Conservation (phyloP, 176 grass and related monocot genomes). For the Oropetium thomaeum region DNA sequence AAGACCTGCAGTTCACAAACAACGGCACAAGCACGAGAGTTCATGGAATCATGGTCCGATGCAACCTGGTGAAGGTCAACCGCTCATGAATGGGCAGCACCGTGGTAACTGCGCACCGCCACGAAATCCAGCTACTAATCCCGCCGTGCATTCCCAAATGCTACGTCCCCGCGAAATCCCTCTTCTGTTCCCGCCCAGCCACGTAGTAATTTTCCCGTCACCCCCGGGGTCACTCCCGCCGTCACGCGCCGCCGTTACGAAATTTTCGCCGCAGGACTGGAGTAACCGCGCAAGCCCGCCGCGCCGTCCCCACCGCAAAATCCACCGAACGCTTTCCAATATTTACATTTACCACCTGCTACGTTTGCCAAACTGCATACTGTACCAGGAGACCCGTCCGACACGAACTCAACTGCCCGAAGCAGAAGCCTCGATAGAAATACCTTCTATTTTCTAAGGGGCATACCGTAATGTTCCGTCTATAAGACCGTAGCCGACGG, state of each 20-base stretch:
- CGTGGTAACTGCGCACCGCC: background rate
- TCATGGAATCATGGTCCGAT: no score
- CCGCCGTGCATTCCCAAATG: background rate
- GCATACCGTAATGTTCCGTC: fast-evolving
- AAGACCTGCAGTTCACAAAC: background rate
- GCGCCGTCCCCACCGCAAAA: background rate
- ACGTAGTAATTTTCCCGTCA: background rate
- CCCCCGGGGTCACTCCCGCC: background rate
- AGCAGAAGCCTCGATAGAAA: background rate
- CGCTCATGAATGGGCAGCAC: background rate
- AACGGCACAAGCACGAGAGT: no score
- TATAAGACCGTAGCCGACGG: background rate
- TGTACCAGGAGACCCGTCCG: fast-evolving
- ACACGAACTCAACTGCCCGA: background rate
- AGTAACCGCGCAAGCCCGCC: background rate
- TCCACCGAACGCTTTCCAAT: background rate
- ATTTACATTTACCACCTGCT: background rate
- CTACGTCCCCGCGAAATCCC: background rate
- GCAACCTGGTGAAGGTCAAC: background rate
- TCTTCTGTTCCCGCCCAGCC: background rate
- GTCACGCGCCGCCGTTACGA: background rate
- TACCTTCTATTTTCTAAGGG: fast-evolving
- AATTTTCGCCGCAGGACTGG: constrained; percentile 1
- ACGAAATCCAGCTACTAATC: background rate
- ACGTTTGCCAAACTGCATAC: background rate